Base-by-base conservation (phyloP, 2,329 filamentous ascomycete species). In the Dothistroma septosporum region DNA sequence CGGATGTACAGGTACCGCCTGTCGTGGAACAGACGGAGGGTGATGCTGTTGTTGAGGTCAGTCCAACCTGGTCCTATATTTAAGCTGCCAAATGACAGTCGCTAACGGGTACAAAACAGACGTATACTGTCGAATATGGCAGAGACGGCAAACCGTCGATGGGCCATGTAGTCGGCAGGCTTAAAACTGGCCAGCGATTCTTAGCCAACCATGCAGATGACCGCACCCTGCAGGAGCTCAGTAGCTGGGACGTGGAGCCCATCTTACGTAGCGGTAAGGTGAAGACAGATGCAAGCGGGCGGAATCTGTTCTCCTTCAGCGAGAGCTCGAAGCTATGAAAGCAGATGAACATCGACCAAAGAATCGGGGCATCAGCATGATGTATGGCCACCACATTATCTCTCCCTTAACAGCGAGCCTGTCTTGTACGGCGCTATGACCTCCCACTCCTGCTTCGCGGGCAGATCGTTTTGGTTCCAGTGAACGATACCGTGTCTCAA, bases 41-140 rank as follows among this genome's bases (percentile, higher is more conserved):
- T 0, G 78, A 80, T 59, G 82, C 79, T 1, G 67, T 79, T 0
- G 77, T 86, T 55, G 83, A 86, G 76, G 82, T 83, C 72, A 64
- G 73, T 72, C 9, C 28, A 35, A 4, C 2, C 7, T 28, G 31
- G 19, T 52, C 6, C 10, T 33, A 33, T 11, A 9, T 32, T 24
- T 33, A 31, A 5, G 50, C 14, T 11, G 44, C 24, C 19, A 35
- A 31, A 50, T 49, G 7, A 22, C n/a, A 16, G 21, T 3, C n/a
- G 11, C 22, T 21, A n/a, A 11, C 9, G 21, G 10, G 1, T 53
- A 6, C 21, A 5, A 41, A 7, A 37, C 24, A 85, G 81, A 86
- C 84, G 10, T 87, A 86, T 58, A 87, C 84, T 0, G 81, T 86
- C 1, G 80, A 85, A 55, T 87, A 81, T 67, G 73, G 75, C 28